A percentile compares a stretch with the other conserved stretches of the same genome.
Evolutionary conservation across 2,329 filamentous ascomycete species (phyloP).

Genomic region (Uncinocarpus reesii): DNA sequence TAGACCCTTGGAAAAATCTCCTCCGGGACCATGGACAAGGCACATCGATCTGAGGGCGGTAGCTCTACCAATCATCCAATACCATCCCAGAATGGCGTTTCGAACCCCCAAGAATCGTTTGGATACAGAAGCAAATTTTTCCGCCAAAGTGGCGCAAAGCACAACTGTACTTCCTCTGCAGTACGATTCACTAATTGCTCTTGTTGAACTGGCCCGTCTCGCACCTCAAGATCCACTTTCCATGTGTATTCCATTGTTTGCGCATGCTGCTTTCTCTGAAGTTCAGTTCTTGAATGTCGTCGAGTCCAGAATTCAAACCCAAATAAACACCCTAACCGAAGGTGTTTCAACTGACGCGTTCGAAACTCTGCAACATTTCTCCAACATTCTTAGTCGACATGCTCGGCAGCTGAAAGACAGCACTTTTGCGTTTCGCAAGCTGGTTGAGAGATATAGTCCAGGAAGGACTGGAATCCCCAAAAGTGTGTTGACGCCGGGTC

Average conservation of each 20-base stretch:
- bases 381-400: constrained; percentile 14
- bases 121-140: background rate
- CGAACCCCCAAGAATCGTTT: constrained; percentile 1
- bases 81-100: constrained; percentile 9
- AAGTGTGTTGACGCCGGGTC: background rate
- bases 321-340: constrained; percentile 8
- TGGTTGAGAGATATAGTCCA: constrained; percentile 6
- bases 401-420: constrained; percentile 14
- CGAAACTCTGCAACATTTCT: constrained; percentile 14
- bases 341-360: constrained; percentile 10
- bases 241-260: constrained; percentile 11
- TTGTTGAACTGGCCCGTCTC: constrained; percentile 8
- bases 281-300: constrained; percentile 19
- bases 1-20: constrained; percentile 3
- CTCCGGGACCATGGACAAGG: constrained; percentile 9
- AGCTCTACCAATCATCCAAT: constrained; percentile 2
- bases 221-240: constrained; percentile 8
- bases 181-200: constrained; percentile 9
- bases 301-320: constrained; percentile 15
- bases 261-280: constrained; percentile 13
- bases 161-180: constrained; percentile 9
- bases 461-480: background rate
- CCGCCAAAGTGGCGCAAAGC: constrained; percentile 5
- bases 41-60: constrained; percentile 1
- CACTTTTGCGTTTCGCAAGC: constrained; percentile 11